Conservation (phyloP, 2,329 filamentous ascomycete genomes). For the Fonsecaea monophora region DNA sequence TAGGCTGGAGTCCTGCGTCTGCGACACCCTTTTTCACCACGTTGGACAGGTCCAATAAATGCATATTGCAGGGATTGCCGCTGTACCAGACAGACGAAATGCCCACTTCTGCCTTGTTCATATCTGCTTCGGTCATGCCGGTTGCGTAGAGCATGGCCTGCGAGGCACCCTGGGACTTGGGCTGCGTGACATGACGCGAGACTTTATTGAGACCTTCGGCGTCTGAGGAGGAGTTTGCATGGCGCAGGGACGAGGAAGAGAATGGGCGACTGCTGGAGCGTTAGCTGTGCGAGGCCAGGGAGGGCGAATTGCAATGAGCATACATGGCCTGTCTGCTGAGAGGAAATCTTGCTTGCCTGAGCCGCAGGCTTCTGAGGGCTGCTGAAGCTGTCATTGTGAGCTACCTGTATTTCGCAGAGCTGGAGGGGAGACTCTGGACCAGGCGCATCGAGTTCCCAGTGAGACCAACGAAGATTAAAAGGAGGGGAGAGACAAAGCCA, state of each 20-base stretch:
- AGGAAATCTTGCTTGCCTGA: constrained; percentile 28
- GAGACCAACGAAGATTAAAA: neutral
- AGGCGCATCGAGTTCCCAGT: neutral
- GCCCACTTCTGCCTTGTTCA: constrained; percentile 96
- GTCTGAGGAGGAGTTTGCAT: constrained; percentile 24
- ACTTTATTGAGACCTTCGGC: constrained; percentile 73
- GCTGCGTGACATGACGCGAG: constrained; percentile 86
- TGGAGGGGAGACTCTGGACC: neutral
- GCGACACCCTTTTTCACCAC: constrained; percentile 75
- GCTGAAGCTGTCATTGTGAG: constrained; percentile 33
- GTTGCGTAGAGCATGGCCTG: constrained; percentile 99
- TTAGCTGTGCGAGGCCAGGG: neutral
- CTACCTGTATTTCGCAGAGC: neutral
- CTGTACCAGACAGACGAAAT: constrained; percentile 99
- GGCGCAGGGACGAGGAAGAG: constrained; percentile 25
- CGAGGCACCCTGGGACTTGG: constrained; percentile 96
- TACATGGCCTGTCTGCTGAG: constrained; percentile 22
- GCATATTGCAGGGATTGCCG: constrained; percentile 99
- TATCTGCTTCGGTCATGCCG: constrained; percentile 81
- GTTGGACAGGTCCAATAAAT: constrained; percentile 86
- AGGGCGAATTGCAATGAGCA: neutral
- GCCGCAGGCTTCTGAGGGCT: constrained; percentile 32
- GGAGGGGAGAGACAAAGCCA: neutral
- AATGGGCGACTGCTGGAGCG: constrained; percentile 25
- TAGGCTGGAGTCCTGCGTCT: constrained; percentile 81